Conservation (phyloP, 805 yeast species). For the Candida endomychidarum region DNA sequence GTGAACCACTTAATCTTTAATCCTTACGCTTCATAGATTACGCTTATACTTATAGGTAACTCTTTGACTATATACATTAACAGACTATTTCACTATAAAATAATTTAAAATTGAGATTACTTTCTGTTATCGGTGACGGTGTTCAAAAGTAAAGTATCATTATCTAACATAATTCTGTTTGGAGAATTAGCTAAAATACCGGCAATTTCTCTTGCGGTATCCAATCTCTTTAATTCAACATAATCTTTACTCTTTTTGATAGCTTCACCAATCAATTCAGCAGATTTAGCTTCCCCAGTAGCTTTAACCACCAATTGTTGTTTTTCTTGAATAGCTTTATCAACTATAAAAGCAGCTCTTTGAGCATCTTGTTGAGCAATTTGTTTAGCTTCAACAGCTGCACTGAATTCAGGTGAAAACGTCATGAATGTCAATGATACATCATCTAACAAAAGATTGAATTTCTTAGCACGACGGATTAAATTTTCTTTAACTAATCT, state of each 20-base stretch:
- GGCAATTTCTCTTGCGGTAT: slow-evolving; percentile 96
- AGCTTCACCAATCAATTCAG: slow-evolving; percentile 98
- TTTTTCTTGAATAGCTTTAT: slow-evolving; percentile 95
- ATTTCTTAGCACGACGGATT: slow-evolving; percentile 86
- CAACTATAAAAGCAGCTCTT: slow-evolving; percentile 95
- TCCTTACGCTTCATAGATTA: too few species aligned
- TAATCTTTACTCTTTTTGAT: slow-evolving; percentile 95
- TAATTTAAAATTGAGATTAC: slow-evolving; percentile 16
- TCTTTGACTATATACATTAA: slow-evolving; percentile 11
- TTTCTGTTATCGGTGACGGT: slow-evolving; percentile 79
- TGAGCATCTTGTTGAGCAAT: slow-evolving; percentile 99
- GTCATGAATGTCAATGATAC: slow-evolving; percentile 97
- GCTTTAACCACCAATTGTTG: slow-evolving; percentile 97
- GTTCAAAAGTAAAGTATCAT: slow-evolving; percentile 86
- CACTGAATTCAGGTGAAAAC: slow-evolving; percentile 95
- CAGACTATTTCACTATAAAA: too few species aligned
- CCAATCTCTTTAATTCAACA: slow-evolving; percentile 94
- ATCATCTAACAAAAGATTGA: slow-evolving; percentile 87
- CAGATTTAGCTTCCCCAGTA: slow-evolving; percentile 97
- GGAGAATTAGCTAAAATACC: slow-evolving; percentile 81
- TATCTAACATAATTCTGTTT: slow-evolving; percentile 87
- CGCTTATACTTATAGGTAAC: too few species aligned
- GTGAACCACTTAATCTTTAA: too few species aligned
- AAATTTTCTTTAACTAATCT: slow-evolving; percentile 87
- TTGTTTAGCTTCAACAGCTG: slow-evolving; percentile 98